phyloP scores from a whole-genome alignment of 2,329 filamentous ascomycete species.

The Exophiala mesophila region DNA sequence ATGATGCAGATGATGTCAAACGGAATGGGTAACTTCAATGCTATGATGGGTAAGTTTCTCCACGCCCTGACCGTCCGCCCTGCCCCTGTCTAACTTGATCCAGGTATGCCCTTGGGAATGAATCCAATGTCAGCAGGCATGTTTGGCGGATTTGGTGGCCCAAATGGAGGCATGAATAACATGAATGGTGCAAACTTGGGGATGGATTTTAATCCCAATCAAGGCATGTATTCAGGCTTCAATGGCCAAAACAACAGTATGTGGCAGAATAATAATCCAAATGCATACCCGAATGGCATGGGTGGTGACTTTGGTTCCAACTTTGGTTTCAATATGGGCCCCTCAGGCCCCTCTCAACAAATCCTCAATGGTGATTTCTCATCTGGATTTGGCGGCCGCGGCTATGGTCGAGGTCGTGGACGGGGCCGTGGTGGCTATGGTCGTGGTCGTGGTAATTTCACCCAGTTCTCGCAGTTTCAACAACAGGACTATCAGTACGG shows the following conservation, averaged over 20 bases:
- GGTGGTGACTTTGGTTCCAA: slow-evolving; percentile 77
- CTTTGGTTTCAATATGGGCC: slow-evolving; percentile 71
- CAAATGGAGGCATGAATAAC: slow-evolving; percentile 76
- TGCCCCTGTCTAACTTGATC: slow-evolving; percentile 9
- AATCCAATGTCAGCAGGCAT: slow-evolving; percentile 43
- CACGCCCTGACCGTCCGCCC: slow-evolving; percentile 25
- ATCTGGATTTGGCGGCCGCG: slow-evolving; percentile 67
- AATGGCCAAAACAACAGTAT: slow-evolving; percentile 66
- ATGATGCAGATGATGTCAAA: slow-evolving; percentile 62
- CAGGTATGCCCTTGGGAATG: slow-evolving; percentile 72
- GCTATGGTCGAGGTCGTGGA: slow-evolving; percentile 62
- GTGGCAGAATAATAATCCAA: slow-evolving; percentile 88
- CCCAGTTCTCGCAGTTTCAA: slow-evolving; percentile 32
- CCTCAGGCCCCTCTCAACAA: slow-evolving; percentile 70
- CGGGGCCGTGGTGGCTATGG: slow-evolving; percentile 55
- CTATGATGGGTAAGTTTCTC: slow-evolving; percentile 70
- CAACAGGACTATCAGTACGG: slow-evolving; percentile 25
- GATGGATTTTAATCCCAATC: slow-evolving; percentile 50
- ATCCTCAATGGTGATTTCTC: slow-evolving; percentile 60
- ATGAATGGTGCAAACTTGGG: slow-evolving; percentile 79
- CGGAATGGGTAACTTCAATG: slow-evolving; percentile 34
- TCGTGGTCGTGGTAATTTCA: slow-evolving; percentile 34
- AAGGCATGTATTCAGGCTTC: slow-evolving; percentile 71
- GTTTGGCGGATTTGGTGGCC: slow-evolving; percentile 43
- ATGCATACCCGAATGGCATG: slow-evolving; percentile 68